Evolutionary conservation across 192 early-diverging fungal species (phyloP), one percentile per base, ranked within the genome.

Genomic region (Umbelopsis ramanniana): DNA sequence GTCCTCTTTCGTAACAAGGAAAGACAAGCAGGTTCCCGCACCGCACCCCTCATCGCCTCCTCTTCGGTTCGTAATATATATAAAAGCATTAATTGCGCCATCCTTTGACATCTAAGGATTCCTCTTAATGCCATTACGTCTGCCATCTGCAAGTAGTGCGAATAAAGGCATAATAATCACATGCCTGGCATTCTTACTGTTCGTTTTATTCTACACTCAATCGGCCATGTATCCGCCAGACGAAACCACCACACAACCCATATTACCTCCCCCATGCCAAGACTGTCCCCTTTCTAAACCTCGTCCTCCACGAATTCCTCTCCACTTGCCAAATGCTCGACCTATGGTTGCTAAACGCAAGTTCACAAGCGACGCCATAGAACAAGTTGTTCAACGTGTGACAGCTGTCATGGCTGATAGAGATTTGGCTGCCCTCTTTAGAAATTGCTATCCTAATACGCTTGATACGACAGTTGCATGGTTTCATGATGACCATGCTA

Each of bases 381-480:
- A 90, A 43, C 54, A 78, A 15, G 76, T 74, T 11, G 76, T 90
- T 15, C 22, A 35, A 6, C 53, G 77, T 24, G 47, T 78, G 7
- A 79, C 78, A 15, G 53, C 68, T 11, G 23, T 52, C 0, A 86
- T 90, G 46, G 66, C 43, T 21, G 86, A 90, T 71, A 79, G 76
- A 11, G 88, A 89, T 72, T 79, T 88, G 67, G 72, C 69, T 12
- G 78, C 74, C 33, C 72, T 93, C 23, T 88, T 93, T 50, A 66
- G 75, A 72, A 91, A 89, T 66, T 87, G 84, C 60, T 86, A 87
- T 45, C 84, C 90, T 26, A 93, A 93, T 76, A 92, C 91, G 22
- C 52, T 83, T 33, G 91, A 92, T 78, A 92, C 91, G 1, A 91
- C 91, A 0, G 81, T 92, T 1, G 84, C 85, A 6, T 90, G 83